These are phyloP conservation scores for Trichoderma koningiopsis DNA, from an alignment of 2,329 filamentous ascomycete genomes.

Conservation along the genomic window DNA sequence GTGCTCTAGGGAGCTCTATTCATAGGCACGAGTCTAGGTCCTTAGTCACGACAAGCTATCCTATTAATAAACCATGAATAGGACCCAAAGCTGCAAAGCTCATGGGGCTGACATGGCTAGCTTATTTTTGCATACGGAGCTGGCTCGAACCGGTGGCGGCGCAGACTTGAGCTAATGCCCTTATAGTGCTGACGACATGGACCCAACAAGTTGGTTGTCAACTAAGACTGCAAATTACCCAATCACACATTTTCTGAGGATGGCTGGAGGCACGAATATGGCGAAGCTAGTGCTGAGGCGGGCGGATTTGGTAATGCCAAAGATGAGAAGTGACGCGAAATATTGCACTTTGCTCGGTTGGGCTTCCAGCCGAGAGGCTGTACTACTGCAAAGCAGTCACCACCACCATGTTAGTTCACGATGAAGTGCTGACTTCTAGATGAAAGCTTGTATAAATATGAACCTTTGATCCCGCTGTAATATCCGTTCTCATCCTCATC, in stretches of 20 bases:
- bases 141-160: slow-evolving; percentile 16
- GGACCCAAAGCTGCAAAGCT: background rate
- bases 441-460: slow-evolving; percentile 1
- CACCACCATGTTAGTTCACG: background rate
- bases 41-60: slow-evolving; percentile 2
- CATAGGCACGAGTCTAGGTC: background rate
- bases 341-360: slow-evolving; percentile 5
- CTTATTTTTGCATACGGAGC: slow-evolving; percentile 1
- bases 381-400: slow-evolving; percentile 5
- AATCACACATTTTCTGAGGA: background rate
- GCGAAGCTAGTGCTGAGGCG: slow-evolving; percentile 20
- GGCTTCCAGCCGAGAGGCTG: slow-evolving; percentile 17
- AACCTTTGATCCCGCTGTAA: background rate
- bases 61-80: slow-evolving; percentile 16
- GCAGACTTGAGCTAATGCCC: slow-evolving; percentile 7
- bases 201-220: slow-evolving; percentile 5
- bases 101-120: slow-evolving; percentile 14
- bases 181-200: slow-evolving; percentile 10
- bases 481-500: slow-evolving; percentile 4
- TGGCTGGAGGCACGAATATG: background rate
- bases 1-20: background rate
- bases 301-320: slow-evolving; percentile 4
- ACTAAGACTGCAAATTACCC: background rate
- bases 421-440: background rate
- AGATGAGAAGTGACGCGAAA: background rate